Base-by-base conservation (phyloP, 2,329 filamentous ascomycete genomes). In the Aspergillus costaricaensis region DNA sequence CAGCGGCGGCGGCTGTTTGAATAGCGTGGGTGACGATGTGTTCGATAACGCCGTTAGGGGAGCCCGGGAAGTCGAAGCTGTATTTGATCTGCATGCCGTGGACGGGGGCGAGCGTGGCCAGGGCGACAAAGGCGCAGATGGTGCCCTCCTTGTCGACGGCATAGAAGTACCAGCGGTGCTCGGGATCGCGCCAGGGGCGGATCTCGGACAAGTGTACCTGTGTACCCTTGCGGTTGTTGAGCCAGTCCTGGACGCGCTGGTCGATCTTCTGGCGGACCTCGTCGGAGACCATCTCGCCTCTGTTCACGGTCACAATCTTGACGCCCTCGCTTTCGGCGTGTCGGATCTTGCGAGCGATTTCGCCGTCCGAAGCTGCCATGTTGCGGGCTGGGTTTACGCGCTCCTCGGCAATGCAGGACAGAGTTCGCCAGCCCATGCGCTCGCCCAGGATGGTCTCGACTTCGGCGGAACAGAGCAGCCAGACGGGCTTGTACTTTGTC, bases 61-160 rank as follows among this genome's bases (percentile, higher is more conserved):
- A 86, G 25, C 86, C 87, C 0, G 92, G 93, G 82, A 97, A 96
- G 77, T 97, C 92, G 57, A 97, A 86, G n/a, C 90, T 91, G 82
- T 95, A 96, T 81, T 97, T 97, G 73, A 96, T 89, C 80, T 97
- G 93, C 87, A 92, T 96, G 57, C 93, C 93, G 73, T 96, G 86
- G 38, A 86, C 82, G 2, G 92, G 91, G 3, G 90, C 86, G 27
- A 97, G 86, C 75, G 92, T 90, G 56, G 91, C 90, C 69, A 97
- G 82, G 8, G 94, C 88, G n/a, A 94, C 89, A 60, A 97, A 85
- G 36, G 90, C 89, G 44, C 84, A 84, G 59, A 97, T 86, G 61
- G 84, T 86, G 64, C 90, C 90, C 15, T 91, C 85, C 70, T 85
- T 83, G 66, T 90, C 90, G 65, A 88, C 84, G 9, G 91, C 90